Evolutionary conservation across 2,329 filamentous ascomycete genomes (phyloP).

Genomic region (Aspergillus sp.): DNA sequence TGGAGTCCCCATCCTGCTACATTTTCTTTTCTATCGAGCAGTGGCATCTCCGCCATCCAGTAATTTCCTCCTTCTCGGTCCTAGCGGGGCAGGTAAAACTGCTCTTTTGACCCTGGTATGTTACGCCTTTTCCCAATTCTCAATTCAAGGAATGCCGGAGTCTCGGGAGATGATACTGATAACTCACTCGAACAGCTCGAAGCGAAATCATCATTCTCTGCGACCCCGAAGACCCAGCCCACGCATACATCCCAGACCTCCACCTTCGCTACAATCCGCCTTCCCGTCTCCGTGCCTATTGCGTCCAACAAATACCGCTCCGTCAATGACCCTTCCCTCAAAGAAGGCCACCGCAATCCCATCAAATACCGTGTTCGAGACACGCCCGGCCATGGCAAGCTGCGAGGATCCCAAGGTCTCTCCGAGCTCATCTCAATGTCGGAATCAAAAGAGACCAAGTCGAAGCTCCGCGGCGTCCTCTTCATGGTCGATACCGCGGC

Average conservation of each 20-base stretch:
- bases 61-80: slow-evolving; percentile 80
- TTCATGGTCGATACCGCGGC: slow-evolving; percentile 87
- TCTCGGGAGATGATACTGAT: not conserved
- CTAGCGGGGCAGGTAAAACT: slow-evolving; percentile 85
- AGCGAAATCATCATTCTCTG: slow-evolving; percentile 46
- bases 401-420: slow-evolving; percentile 66
- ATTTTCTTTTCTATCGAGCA: slow-evolving; percentile 72
- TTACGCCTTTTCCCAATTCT: not conserved
- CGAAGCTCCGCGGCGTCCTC: slow-evolving; percentile 70
- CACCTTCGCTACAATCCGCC: slow-evolving; percentile 59
- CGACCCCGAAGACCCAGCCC: slow-evolving; percentile 37
- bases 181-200: slow-evolving; percentile 44
- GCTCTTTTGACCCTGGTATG: slow-evolving; percentile 77
- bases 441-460: slow-evolving; percentile 38
- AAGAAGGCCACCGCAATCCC: slow-evolving; percentile 49
- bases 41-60: slow-evolving; percentile 66
- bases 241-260: slow-evolving; percentile 69
- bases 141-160: not conserved
- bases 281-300: slow-evolving; percentile 58
- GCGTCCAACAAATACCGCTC: slow-evolving; percentile 68
- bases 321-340: slow-evolving; percentile 67
- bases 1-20: slow-evolving; percentile 75
- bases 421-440: slow-evolving; percentile 42
- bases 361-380: slow-evolving; percentile 58
- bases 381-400: slow-evolving; percentile 94